A percentile compares a stretch with the other conserved stretches of the same genome.
Evolutionary conservation across 2,329 filamentous ascomycete genomes (phyloP).

Genomic region (Phoma sp.): DNA sequence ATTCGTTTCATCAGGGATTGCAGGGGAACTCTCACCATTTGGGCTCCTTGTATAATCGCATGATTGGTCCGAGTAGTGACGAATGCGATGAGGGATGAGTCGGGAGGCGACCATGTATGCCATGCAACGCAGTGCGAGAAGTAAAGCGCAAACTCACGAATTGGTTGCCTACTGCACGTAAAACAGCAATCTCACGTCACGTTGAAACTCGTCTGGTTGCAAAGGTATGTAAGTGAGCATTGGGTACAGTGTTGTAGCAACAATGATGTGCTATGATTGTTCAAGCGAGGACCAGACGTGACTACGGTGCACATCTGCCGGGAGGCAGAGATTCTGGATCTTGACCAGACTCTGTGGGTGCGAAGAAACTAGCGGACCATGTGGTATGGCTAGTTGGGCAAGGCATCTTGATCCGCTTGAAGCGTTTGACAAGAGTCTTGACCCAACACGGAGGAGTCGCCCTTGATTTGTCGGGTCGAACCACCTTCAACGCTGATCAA

Average conservation of each 20-base stretch:
- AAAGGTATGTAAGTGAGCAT: not conserved
- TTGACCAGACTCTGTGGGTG: not conserved
- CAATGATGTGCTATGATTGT: not conserved
- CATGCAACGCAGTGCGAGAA: no score
- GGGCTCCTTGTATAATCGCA: no score
- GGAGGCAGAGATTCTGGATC: conserved; percentile 15
- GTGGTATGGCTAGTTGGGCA: not conserved
- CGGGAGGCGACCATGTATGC: no score
- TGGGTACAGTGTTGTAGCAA: not conserved
- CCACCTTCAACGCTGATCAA: no score
- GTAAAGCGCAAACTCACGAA: no score
- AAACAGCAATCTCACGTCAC: conserved; percentile 10
- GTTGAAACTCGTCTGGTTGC: conserved; percentile 1
- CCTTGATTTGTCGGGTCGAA: not conserved
- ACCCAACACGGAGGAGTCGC: not conserved
- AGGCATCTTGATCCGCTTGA: not conserved
- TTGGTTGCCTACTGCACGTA: not conserved
- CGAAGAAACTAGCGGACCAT: not conserved
- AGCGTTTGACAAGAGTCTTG: not conserved
- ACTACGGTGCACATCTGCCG: conserved; percentile 16
- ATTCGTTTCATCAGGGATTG: not conserved
- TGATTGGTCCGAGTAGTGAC: no score
- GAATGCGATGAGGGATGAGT: no score
- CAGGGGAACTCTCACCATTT: not conserved
- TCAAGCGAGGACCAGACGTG: not conserved